phyloP scores from a whole-genome alignment of 345 rosid genomes.

The Brassica carinata region DNA sequence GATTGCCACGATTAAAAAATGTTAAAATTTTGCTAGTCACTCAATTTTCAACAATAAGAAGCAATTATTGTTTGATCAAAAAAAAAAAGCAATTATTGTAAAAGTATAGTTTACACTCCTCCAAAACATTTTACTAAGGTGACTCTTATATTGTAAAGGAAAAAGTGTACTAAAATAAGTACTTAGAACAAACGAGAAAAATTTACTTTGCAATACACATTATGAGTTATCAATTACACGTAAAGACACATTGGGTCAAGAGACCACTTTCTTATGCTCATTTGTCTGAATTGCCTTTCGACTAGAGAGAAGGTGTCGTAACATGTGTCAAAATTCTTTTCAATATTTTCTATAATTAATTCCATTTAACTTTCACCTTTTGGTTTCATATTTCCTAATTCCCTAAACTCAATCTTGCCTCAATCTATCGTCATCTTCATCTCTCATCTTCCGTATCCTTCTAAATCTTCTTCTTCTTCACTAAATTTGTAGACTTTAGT shows the following conservation, averaged over 20 bases:
- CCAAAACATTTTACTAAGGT: background rate
- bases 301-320: background rate
- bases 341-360: background rate
- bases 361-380: background rate
- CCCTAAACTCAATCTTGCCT: background rate
- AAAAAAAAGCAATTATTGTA: background rate
- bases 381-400: no score
- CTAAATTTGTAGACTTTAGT: no score
- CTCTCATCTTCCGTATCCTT: background rate
- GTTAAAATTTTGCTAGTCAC: background rate
- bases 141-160: background rate
- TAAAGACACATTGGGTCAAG: background rate
- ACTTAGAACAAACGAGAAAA: background rate
- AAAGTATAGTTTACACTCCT: background rate
- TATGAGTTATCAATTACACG: background rate
- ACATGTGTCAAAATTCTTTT: background rate
- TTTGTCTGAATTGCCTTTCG: background rate
- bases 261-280: background rate
- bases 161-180: background rate
- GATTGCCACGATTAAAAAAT: background rate
- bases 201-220: background rate
- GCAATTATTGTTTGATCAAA: background rate
- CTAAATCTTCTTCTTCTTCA: no score
- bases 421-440: background rate
- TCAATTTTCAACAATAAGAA: background rate